Evolutionary conservation across 805 yeast species (phyloP).

Genomic region (Saccharomycopsis oosterbeekiorum): DNA sequence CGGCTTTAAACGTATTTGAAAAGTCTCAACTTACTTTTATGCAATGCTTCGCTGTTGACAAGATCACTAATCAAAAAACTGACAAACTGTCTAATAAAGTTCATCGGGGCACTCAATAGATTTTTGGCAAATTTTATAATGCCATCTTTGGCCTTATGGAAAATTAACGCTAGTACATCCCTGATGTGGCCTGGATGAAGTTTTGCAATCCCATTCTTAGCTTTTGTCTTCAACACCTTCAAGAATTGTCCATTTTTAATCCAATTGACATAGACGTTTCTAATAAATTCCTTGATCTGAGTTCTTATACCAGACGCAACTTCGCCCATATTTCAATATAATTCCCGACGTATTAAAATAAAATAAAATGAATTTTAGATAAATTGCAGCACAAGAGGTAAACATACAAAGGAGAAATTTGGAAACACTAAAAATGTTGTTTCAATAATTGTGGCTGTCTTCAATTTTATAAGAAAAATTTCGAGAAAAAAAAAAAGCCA

Average conservation of each 20-base stretch:
- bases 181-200: slow-evolving; percentile 16
- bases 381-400: too few relatives aligned
- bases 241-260: slow-evolving; percentile 14
- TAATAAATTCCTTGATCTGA: slow-evolving; percentile 13
- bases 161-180: slow-evolving; percentile 15
- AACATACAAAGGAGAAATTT: too few relatives aligned
- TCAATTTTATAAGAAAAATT: background rate
- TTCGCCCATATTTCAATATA: background rate
- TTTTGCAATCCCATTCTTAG: slow-evolving; percentile 15
- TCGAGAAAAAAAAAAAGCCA: too few relatives aligned
- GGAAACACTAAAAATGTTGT: too few relatives aligned
- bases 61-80: slow-evolving; percentile 16
- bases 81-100: slow-evolving; percentile 11
- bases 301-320: slow-evolving; percentile 11
- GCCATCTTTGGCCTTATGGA: slow-evolving; percentile 12
- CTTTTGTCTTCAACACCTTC: slow-evolving; percentile 10
- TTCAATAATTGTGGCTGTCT: too few relatives aligned
- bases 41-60: slow-evolving; percentile 10
- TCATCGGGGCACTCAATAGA: slow-evolving; percentile 17
- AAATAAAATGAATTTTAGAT: too few relatives aligned
- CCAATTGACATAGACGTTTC: slow-evolving; percentile 15
- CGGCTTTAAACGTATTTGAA: too few relatives aligned
- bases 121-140: slow-evolving; percentile 16
- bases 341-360: too few relatives aligned
- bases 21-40: slow-evolving; percentile 1